Base-by-base conservation (phyloP, 495 filamentous ascomycete genomes). In the Tuber borchii region DNA sequence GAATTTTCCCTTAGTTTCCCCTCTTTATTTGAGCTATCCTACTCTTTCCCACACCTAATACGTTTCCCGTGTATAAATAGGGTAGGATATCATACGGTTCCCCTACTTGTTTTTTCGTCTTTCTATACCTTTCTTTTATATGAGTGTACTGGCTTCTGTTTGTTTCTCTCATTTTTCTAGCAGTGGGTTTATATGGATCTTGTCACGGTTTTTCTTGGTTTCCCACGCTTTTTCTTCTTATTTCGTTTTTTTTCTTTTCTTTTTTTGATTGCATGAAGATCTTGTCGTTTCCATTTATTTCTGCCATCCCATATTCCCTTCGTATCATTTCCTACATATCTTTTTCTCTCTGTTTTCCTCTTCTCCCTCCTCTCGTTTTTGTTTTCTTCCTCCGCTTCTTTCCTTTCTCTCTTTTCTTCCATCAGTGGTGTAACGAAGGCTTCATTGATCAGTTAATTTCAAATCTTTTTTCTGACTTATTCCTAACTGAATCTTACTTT, bases 11-110 rank as follows among this genome's bases (percentile, higher is more conserved):
- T 26, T 14, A 65, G 56, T 31, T 31, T 6, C 26, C 56, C 4
- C 45, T 73, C 71, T 73, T 74, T 56, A 31, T 75, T 72, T 71
- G 34, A 70, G 74, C 77, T 77, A 74, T 81, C 76, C 79, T 79
- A 74, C 79, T 78, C 73, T 75, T 68, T 31, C 75, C 79, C 77
- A 61, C 77, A 79, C 78, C 65, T 72, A 51, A 81, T 46, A 26
- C 69, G 74, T 75, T 61, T 80, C 72, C 81, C 71, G 71, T 76
- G 76, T 79, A 80, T 73, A 78, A 80, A 69, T 80, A 74, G 74
- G 78, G 45, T 75, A 78, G 65, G 42, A 78, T 73, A 65, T 65
- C 56, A 65, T 65, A 34, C 14, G 56, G 56, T 65, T 65, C 56
- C 26, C 56, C 56, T 34, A 19, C 26, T 76, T 74, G 79, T 82